These are phyloP conservation scores for Sclerotinia trifoliorum DNA, from an alignment of 2,329 filamentous ascomycete genomes.

Conservation along the genomic window DNA sequence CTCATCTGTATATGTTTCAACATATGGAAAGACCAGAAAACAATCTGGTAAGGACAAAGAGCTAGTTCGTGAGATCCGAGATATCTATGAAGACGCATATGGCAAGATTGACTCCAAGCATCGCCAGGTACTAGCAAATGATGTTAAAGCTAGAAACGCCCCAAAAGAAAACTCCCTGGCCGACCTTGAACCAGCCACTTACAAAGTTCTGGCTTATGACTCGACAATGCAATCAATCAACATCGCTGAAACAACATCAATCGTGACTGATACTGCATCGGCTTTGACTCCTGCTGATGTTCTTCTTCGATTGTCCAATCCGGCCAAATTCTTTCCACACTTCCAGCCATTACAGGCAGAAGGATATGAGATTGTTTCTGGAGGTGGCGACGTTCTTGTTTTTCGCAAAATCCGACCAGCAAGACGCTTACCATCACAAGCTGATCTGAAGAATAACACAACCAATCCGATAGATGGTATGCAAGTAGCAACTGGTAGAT, in stretches of 20 bases:
- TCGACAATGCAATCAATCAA: constrained; percentile 55
- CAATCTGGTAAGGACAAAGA: constrained; percentile 34
- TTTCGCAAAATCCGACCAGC: constrained; percentile 58
- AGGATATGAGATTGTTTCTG: constrained; percentile 67
- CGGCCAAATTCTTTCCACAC: constrained; percentile 63
- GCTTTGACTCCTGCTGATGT: constrained; percentile 59
- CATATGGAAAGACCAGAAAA: constrained; percentile 22
- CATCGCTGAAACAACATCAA: constrained; percentile 59
- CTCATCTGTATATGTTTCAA: constrained; percentile 24
- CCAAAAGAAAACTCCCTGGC: not conserved
- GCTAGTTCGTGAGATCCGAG: constrained; percentile 42
- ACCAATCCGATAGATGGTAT: constrained; percentile 56
- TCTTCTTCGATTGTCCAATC: constrained; percentile 59
- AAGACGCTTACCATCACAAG: constrained; percentile 24
- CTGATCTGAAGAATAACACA: constrained; percentile 27
- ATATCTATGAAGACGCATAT: constrained; percentile 46
- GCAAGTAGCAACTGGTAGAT: constrained; percentile 52
- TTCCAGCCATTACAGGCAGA: constrained; percentile 57
- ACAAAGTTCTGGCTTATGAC: constrained; percentile 68
- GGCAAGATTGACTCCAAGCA: constrained; percentile 42
- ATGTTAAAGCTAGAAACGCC: not conserved
- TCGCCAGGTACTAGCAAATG: constrained; percentile 30
- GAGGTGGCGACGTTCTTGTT: constrained; percentile 61
- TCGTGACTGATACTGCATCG: constrained; percentile 48
- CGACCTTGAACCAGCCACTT: constrained; percentile 42